phyloP scores from a whole-genome alignment of 305 asterid species.

The Fraxinus albicans region DNA sequence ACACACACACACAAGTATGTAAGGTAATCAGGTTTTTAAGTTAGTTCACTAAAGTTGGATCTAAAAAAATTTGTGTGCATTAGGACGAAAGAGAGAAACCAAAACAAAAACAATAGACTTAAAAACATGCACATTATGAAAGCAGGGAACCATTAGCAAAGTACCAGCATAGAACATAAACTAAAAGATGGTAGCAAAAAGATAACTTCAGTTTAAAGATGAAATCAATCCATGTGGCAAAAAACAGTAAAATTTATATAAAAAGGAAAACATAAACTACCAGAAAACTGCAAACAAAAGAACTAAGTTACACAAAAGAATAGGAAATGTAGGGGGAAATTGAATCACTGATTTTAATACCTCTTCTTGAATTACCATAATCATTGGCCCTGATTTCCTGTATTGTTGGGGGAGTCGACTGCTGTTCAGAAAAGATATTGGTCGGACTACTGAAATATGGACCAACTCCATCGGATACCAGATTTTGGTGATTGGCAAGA shows the following conservation, averaged over 20 bases:
- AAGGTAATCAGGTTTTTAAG: neutral
- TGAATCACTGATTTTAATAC: constrained; percentile 32
- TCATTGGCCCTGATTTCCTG: constrained; percentile 82
- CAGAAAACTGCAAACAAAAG: constrained; percentile 1
- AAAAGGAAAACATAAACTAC: neutral
- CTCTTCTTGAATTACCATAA: constrained; percentile 62
- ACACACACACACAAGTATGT: neutral
- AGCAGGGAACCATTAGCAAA: neutral
- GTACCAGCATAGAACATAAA: neutral
- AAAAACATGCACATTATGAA: neutral
- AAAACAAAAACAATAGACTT: neutral
- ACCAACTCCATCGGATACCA: constrained; percentile 66
- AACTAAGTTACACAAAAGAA: neutral
- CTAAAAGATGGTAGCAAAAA: neutral
- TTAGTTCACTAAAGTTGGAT: neutral
- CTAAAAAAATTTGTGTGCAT: neutral
- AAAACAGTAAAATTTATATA: neutral
- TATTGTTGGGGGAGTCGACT: constrained; percentile 79
- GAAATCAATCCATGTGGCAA: neutral
- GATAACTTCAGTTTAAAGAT: neutral
- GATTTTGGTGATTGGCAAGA: constrained; percentile 53
- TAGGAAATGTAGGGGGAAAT: neutral
- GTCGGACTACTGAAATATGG: constrained; percentile 68
- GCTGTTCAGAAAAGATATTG: constrained; percentile 73
- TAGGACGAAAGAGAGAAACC: neutral